Evolutionary conservation across 805 yeast genomes (phyloP).

Genomic region (Yamadazyma insecticola): DNA sequence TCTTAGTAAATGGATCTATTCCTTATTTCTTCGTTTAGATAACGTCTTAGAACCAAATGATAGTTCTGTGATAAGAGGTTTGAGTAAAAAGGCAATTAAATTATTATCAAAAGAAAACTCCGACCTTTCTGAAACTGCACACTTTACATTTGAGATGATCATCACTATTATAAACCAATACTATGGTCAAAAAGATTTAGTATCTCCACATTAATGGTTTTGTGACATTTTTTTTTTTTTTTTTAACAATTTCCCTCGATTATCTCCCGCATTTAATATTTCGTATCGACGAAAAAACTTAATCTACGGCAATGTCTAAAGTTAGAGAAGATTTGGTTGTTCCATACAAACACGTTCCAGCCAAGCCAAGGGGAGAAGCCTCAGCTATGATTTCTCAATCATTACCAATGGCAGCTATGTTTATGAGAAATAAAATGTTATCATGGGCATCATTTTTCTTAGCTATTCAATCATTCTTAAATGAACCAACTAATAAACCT

Average conservation of each 20-base stretch:
- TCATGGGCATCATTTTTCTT: constrained; percentile 55
- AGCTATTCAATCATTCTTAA: constrained; percentile 45
- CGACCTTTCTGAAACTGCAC: constrained; percentile 9
- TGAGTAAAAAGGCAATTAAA: constrained; percentile 35
- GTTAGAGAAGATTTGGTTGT: constrained; percentile 30
- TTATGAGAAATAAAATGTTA: constrained; percentile 53
- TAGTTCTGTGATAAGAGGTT: constrained; percentile 27
- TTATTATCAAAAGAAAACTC: constrained; percentile 13
- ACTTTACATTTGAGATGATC: constrained; percentile 26
- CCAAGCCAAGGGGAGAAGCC: constrained; percentile 43
- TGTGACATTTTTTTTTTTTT: background rate
- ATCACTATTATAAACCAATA: constrained; percentile 26
- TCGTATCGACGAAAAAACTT: constrained; percentile 1
- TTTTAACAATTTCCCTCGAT: background rate
- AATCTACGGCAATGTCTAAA: too few relatives aligned
- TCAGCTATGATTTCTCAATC: constrained; percentile 46
- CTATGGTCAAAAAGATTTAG: constrained; percentile 31
- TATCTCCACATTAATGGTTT: background rate
- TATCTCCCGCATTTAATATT: too few relatives aligned
- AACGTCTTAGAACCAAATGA: constrained; percentile 29
- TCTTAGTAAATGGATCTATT: constrained; percentile 34
- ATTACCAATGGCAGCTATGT: constrained; percentile 68
- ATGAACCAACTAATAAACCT: constrained; percentile 35
- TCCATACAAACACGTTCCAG: constrained; percentile 44
- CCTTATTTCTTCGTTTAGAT: constrained; percentile 31